Conservation (phyloP, 805 yeast species). For the Ogataea minuta region DNA sequence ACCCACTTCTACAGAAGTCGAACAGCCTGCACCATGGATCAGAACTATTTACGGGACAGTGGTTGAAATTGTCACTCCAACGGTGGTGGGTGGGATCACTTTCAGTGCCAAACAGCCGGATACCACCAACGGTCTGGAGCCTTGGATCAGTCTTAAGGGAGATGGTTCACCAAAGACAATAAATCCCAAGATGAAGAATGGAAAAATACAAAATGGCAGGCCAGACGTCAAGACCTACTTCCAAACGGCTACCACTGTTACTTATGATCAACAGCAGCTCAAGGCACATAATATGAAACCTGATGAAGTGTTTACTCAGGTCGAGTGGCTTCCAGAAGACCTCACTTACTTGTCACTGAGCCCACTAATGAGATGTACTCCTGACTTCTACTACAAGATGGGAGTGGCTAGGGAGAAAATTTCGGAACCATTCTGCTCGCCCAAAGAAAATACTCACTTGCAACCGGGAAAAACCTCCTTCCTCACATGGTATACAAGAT, state of each 20-base stretch:
- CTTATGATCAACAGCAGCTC: constrained; percentile 57
- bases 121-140: constrained; percentile 62
- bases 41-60: constrained; percentile 62
- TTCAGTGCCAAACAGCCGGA: constrained; percentile 68
- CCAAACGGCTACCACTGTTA: constrained; percentile 61
- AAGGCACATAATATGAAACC: constrained; percentile 73
- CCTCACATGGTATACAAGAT: constrained; percentile 75
- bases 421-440: constrained; percentile 86
- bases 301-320: constrained; percentile 57
- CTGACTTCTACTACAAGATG: constrained; percentile 64
- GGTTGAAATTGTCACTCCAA: constrained; percentile 61
- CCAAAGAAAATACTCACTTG: constrained; percentile 58
- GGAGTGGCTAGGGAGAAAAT: constrained; percentile 53
- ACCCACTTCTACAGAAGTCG: constrained; percentile 25
- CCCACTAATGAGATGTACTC: constrained; percentile 84
- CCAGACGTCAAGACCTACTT: constrained; percentile 80
- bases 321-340: constrained; percentile 60
- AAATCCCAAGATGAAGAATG: constrained; percentile 71
- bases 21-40: constrained; percentile 61
- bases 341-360: constrained; percentile 66
- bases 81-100: constrained; percentile 62
- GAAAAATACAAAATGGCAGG: constrained; percentile 57
- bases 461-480: constrained; percentile 66
- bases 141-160: constrained; percentile 77
- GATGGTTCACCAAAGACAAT: constrained; percentile 81